Percentiles rank a stretch among this genome's conserved stretches.
Evolutionary conservation across 768 basidiomycete species (phyloP).

Genomic region (Lactarius hatsudake): DNA sequence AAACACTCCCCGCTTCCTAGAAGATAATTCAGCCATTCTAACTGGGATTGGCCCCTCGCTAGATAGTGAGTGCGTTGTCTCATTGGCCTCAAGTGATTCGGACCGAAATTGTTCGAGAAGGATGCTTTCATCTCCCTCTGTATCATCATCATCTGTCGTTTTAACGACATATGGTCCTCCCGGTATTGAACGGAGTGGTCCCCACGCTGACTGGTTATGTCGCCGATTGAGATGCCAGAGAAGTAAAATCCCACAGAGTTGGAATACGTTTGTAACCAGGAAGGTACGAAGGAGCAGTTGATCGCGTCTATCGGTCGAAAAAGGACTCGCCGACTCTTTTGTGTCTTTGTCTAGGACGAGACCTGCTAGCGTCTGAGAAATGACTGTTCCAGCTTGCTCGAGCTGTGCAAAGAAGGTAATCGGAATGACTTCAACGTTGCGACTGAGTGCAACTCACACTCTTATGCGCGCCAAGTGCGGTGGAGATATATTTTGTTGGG

Average conservation of each 20-base stretch:
- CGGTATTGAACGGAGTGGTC: not conserved
- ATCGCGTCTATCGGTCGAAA: slow-evolving; percentile 33
- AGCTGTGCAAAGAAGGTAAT: slow-evolving; percentile 41
- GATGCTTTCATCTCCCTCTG: slow-evolving; percentile 23
- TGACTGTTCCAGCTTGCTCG: slow-evolving; percentile 70
- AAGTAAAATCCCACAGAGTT: slow-evolving; percentile 49
- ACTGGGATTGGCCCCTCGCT: not conserved
- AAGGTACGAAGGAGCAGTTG: slow-evolving; percentile 59
- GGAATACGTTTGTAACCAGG: slow-evolving; percentile 53
- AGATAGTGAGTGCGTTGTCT: not conserved
- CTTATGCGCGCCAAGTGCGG: slow-evolving; percentile 76
- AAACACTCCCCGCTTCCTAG: slow-evolving; percentile 43
- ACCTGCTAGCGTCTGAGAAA: slow-evolving; percentile 73
- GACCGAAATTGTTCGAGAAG: slow-evolving; percentile 34
- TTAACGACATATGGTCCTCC: not conserved
- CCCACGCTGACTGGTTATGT: slow-evolving; percentile 35
- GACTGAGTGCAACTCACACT: slow-evolving; percentile 46
- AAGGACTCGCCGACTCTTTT: slow-evolving; percentile 16
- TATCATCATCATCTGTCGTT: slow-evolving; percentile 16
- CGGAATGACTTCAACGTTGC: not conserved
- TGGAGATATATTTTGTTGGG: slow-evolving; percentile 67
- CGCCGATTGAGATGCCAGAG: slow-evolving; percentile 49
- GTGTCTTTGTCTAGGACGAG: slow-evolving; percentile 54
- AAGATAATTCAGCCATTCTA: not conserved
- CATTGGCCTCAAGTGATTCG: slow-evolving; percentile 23